Base-by-base conservation (phyloP, 108 stramenopile genomes). In the Parietichytrium sp. region DNA sequence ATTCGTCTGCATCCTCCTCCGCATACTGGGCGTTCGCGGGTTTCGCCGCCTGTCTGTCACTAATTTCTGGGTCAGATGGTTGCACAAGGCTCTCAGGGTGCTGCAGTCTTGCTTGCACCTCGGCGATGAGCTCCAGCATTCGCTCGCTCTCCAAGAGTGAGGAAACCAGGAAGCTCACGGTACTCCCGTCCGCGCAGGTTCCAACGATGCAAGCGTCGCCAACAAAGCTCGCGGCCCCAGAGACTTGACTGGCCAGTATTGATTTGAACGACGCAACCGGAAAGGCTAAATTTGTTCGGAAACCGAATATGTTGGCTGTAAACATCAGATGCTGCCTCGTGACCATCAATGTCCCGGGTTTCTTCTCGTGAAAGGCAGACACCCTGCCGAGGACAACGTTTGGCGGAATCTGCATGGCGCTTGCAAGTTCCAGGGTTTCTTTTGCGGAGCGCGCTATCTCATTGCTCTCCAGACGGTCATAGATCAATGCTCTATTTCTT, bases 391-490 rank as follows among this genome's bases (percentile, higher is more conserved):
- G 20, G 1, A 72, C 42, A 6, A 72, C 61, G 20, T 42, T 72
- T 72, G 61, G 61, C 13, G 10, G 10, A 42, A 72, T 72, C 13
- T 72, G 10, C 61, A 72, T 72, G 38, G 36, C 61, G 20, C 25
- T 72, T 33, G 38, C 36, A 33, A 72, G 61, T n/a, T 45, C 61
- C 29, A 72, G 42, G 20, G 61, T 72, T n/a, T 72, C 61, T 31
- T 42, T 16, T 25, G 61, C 36, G 10, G 61, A 45, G 29, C 61
- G 61, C 8, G 61, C 61, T 25, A 72, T 42, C 61, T 72, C 61
- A 20, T 42, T 72, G 61, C 45, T 42, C n/a, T 42, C 38, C 13
- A 72, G 61, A 6, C 61, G 61, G 10, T 72, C 38, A 8, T 45
- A 6, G 16, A 72, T 33, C 13, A 72, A 42, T 12, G 61, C 25